Conservation (phyloP, 805 yeast genomes). For the Teunomyces aglyptinius region DNA sequence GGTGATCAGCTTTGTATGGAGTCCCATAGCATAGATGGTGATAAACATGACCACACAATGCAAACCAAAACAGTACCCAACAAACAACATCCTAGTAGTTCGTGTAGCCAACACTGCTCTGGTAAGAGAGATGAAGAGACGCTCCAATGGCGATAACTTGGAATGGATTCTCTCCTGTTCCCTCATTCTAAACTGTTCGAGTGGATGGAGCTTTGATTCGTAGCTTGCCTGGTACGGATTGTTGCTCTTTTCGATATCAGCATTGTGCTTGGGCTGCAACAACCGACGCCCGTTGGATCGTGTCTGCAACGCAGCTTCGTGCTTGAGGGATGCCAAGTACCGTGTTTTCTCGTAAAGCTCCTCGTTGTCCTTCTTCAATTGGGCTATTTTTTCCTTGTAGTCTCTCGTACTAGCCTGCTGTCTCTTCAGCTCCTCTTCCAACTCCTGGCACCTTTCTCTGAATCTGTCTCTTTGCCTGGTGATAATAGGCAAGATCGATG, state of each 20-base stretch:
- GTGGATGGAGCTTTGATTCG: conserved; percentile 78
- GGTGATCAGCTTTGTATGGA: conserved; percentile 45
- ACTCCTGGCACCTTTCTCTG: conserved; percentile 74
- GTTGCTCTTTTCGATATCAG: conserved; percentile 51
- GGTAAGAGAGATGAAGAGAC: conserved; percentile 71
- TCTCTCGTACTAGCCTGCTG: conserved; percentile 53
- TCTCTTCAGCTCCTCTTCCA: conserved; percentile 76
- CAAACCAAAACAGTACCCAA: conserved; percentile 69
- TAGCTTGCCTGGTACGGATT: conserved; percentile 55
- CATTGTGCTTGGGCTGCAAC: conserved; percentile 32
- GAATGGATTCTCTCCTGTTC: conserved; percentile 76
- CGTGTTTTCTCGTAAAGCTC: conserved; percentile 77
- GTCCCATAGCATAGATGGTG: conserved; percentile 52
- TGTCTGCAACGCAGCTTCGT: conserved; percentile 10
- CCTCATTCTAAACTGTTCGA: conserved; percentile 73
- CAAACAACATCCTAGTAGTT: conserved; percentile 67
- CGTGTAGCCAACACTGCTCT: conserved; percentile 73
- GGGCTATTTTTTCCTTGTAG: conserved; percentile 60
- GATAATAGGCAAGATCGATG: conserved; percentile 73
- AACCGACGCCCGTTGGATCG: conserved; percentile 12
- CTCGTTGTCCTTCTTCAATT: conserved; percentile 69
- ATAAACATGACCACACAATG: conserved; percentile 72
- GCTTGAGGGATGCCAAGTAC: conserved; percentile 55
- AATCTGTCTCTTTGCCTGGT: conserved; percentile 95
- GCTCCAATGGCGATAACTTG: conserved; percentile 71